Evolutionary conservation across 2,329 filamentous ascomycete species (phyloP), one percentile per base, ranked within the genome.

Genomic region (Lasiodiplodia citricola): DNA sequence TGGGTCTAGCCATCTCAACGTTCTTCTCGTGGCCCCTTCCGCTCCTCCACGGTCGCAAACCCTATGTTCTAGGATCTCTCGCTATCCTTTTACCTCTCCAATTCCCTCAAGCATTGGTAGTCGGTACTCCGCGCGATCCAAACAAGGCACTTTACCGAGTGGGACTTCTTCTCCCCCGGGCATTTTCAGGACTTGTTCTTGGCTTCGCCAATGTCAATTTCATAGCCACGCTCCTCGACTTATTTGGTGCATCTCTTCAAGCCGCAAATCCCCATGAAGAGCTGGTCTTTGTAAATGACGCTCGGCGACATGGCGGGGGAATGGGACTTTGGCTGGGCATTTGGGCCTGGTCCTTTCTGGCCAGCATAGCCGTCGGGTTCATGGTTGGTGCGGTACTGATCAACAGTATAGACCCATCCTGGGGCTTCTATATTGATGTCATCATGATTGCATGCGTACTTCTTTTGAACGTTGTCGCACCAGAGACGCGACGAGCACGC

Each of bases 151-250:
- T 65, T 3, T 93, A 87, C 83, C 84, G 87, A 73, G 82, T 85
- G 66, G 84, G 87, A 37, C 81, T 94, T 4, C 83, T 94, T 3
- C 78, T 88, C 6, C 86, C 90, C 5, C 85, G 92, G 62, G 86
- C 85, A 0, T 74, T 91, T 57, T 91, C 92, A 78, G 92, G 92
- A 0, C 80, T 90, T 41, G 86, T 87, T 23, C 85, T 94, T 11
- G 92, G 92, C 0, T 91, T 94, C 74, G 90, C 90, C 18, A 92
- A 91, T 75, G 91, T 94, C 83, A 94, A 94, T 74, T 91, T 91
- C 72, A 85, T 92, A 72, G 87, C 89, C 0, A 90, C 88, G 2
- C 81, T 94, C 6, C 87, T 90, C 3, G 92, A 95, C 75, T 82
- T 94, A 0, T 95, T 93, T 74, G 92, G 92, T 0, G 90, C 90